Evolutionary conservation across 148 eudicot genomes (phyloP).

Genomic region (Heliamphora exappendiculata): DNA sequence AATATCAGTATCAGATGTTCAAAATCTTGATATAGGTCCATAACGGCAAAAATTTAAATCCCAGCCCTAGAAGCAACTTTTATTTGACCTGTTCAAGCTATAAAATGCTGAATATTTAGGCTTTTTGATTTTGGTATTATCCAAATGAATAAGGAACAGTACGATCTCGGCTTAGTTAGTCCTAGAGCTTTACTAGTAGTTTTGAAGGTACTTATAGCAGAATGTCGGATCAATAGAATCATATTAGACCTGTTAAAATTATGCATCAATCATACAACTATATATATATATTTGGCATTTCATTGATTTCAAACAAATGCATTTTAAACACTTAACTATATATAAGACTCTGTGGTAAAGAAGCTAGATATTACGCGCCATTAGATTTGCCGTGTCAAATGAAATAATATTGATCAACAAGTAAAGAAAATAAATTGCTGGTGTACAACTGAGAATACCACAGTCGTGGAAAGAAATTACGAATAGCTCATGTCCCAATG

Average conservation of each 20-base stretch:
- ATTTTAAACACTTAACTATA: neutral
- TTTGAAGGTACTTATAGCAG: neutral
- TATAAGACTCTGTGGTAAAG: neutral
- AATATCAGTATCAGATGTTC: too few relatives aligned
- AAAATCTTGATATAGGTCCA: too few relatives aligned
- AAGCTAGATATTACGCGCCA: neutral
- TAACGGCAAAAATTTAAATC: too few relatives aligned
- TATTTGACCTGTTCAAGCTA: neutral
- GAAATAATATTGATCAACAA: neutral
- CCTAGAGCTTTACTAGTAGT: neutral
- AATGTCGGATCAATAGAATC: neutral
- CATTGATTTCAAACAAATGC: neutral
- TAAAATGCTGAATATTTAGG: neutral
- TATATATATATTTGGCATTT: too few relatives aligned
- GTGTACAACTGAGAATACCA: neutral
- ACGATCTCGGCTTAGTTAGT: too few relatives aligned
- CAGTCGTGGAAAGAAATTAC: neutral
- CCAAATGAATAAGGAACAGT: neutral
- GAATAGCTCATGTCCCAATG: neutral
- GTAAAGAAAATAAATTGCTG: neutral
- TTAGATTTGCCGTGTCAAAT: neutral
- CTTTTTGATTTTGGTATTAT: too few relatives aligned
- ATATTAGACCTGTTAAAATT: neutral
- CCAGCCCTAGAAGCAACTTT: too few relatives aligned
- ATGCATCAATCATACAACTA: neutral